Evolutionary conservation across 306 rosid species (phyloP).

Genomic region (Sphenostylis stenocarpa): DNA sequence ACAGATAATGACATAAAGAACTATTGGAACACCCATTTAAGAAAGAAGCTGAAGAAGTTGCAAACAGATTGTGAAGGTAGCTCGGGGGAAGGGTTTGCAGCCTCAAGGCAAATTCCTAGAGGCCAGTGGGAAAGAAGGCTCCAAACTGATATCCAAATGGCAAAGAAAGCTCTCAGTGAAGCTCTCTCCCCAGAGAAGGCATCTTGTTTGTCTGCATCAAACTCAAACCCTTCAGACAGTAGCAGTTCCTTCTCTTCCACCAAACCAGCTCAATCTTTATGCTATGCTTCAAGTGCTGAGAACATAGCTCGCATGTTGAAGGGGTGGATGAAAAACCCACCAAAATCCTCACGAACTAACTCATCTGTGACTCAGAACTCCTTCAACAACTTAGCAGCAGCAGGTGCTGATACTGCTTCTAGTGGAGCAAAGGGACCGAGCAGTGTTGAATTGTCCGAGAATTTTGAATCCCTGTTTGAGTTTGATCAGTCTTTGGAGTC

Average conservation of each 20-base stretch:
- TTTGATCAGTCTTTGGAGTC: slow-evolving; percentile 56
- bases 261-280: slow-evolving; percentile 34
- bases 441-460: slow-evolving; percentile 40
- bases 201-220: slow-evolving; percentile 13
- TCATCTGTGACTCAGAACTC: slow-evolving; percentile 39
- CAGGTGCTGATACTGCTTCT: slow-evolving; percentile 49
- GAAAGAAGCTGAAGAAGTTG: slow-evolving; percentile 38
- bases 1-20: slow-evolving; percentile 48
- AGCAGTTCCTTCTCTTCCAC: background rate
- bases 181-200: slow-evolving; percentile 73
- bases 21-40: slow-evolving; percentile 44
- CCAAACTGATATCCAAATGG: slow-evolving; percentile 43
- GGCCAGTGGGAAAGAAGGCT: slow-evolving; percentile 47
- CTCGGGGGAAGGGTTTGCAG: slow-evolving; percentile 9
- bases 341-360: slow-evolving; percentile 42
- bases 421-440: slow-evolving; percentile 45
- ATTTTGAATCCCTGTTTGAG: slow-evolving; percentile 57
- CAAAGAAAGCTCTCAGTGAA: slow-evolving; percentile 65
- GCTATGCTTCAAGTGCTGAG: slow-evolving; percentile 72
- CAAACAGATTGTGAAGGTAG: slow-evolving; percentile 10
- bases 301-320: slow-evolving; percentile 72
- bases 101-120: slow-evolving; percentile 28
- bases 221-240: slow-evolving; percentile 29
- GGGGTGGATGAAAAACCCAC: slow-evolving; percentile 70
- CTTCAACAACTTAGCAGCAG: slow-evolving; percentile 27